phyloP scores from a whole-genome alignment of 257 asterid species.

The Solanum lycopersicoides region DNA sequence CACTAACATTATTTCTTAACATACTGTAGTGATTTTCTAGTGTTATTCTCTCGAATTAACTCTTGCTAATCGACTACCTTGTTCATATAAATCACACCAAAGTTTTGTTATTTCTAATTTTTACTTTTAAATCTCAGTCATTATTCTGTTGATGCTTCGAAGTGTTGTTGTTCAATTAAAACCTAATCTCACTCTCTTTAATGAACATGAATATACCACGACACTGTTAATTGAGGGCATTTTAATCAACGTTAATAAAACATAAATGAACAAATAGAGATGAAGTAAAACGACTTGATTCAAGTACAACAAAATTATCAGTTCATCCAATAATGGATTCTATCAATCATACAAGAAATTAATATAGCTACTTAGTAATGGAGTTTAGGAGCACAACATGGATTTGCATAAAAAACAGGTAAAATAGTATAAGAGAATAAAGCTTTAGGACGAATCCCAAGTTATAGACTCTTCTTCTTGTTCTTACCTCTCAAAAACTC shows the following conservation, averaged over 20 bases:
- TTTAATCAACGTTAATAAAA: too few species aligned
- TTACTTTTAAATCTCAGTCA: background rate
- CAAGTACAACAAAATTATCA: background rate
- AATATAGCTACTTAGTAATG: background rate
- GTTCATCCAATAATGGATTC: background rate
- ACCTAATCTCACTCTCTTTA: background rate
- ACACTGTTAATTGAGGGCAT: background rate
- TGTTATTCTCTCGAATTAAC: background rate
- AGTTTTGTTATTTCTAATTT: background rate
- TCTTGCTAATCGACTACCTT: background rate
- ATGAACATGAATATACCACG: too few species aligned
- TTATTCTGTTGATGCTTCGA: background rate
- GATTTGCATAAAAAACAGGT: background rate
- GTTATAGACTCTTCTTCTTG: background rate
- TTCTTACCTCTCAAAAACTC: background rate
- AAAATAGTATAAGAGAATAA: background rate
- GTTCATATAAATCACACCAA: background rate
- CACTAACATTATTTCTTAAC: background rate
- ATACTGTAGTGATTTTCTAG: too few species aligned
- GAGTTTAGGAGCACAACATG: background rate
- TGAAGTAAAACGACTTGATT: background rate
- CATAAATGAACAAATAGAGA: too few species aligned
- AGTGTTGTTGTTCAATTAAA: background rate
- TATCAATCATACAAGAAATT: background rate
- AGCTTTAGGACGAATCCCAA: background rate